Base-by-base conservation (phyloP, 768 basidiomycete species). In the Boletus reticuloceps region DNA sequence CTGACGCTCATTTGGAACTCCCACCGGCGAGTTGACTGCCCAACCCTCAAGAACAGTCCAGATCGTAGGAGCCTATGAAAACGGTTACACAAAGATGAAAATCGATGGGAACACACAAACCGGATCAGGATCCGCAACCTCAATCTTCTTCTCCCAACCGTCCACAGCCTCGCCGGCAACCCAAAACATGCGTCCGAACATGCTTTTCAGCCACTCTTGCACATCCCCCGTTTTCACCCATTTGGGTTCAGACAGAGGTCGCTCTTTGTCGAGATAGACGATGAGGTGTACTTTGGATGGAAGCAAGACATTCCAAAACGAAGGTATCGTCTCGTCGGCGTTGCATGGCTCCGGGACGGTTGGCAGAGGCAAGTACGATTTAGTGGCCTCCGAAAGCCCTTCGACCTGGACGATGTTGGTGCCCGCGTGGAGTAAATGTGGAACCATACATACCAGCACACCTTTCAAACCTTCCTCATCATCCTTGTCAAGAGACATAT, bases 171-270 rank as follows among this genome's bases (percentile, higher is more conserved):
- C 88, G 6, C 87, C 88, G 27, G 88, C 82, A 44, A 88, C 86
- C 88, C 88, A 91, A 65, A 91, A 90, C 86, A 89, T 89, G 37
- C 89, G 78, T 4, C 90, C 91, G 70, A 92, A 89, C 79, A 91
- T 91, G 63, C 82, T 90, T 70, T 84, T 84, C 63, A 92, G 74
- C 95, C 95, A 98, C 38, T 94, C 94, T 63, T 96, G 92, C 22
- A 95, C 83, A 66, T 95, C 91, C 31, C 96, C 96, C 9, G 89
- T 88, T 71, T 94, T 92, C 37, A 94, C 93, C 97, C 96, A 99
- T 69, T 93, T 90, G 8, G 97, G 94, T 69, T 98, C 94, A 16
- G 94, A 94, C 34, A 98, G 74, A 0, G 97, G 97, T 54, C 89
- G 84, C 32, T 82, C 83, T 53, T 83, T 90, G 70, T 99, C 96